Evolutionary conservation across 1,139 yeast species (phyloP).

Genomic region (Kodamaea sp.): DNA sequence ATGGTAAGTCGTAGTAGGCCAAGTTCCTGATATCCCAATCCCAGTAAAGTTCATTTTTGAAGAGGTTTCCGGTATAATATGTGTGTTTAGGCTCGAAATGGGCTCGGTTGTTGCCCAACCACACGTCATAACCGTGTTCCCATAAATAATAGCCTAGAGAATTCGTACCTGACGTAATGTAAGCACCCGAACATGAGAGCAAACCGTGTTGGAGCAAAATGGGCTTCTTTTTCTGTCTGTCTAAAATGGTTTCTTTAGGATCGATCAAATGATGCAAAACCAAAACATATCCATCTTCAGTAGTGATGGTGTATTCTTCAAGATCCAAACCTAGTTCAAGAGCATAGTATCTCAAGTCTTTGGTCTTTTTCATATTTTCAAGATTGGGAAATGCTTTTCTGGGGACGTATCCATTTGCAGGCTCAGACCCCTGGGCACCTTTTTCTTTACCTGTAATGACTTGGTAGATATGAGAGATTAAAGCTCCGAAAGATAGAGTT

Average conservation of each 20-base stretch:
- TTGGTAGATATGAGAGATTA: slow-evolving; percentile 29
- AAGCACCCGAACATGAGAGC: slow-evolving; percentile 84
- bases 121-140: slow-evolving; percentile 76
- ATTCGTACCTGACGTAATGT: slow-evolving; percentile 71
- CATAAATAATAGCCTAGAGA: slow-evolving; percentile 69
- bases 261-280: slow-evolving; percentile 64
- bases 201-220: slow-evolving; percentile 81
- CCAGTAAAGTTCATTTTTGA: slow-evolving; percentile 61
- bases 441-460: slow-evolving; percentile 25
- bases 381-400: slow-evolving; percentile 34
- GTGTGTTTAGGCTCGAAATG: slow-evolving; percentile 74
- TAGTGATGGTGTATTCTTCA: slow-evolving; percentile 58
- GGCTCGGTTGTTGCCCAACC: slow-evolving; percentile 92
- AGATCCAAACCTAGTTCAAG: slow-evolving; percentile 59
- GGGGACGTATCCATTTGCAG: slow-evolving; percentile 25
- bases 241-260: slow-evolving; percentile 40
- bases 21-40: slow-evolving; percentile 86
- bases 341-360: slow-evolving; percentile 66
- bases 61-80: slow-evolving; percentile 33
- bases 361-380: slow-evolving; percentile 27
- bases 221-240: slow-evolving; percentile 48
- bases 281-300: slow-evolving; percentile 79
- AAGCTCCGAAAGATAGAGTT: slow-evolving; percentile 26
- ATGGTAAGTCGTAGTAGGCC: slow-evolving; percentile 76
- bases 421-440: slow-evolving; percentile 13